phyloP scores from a whole-genome alignment of 116 monocot genomes.

The Phalaenopsis hybrid region DNA sequence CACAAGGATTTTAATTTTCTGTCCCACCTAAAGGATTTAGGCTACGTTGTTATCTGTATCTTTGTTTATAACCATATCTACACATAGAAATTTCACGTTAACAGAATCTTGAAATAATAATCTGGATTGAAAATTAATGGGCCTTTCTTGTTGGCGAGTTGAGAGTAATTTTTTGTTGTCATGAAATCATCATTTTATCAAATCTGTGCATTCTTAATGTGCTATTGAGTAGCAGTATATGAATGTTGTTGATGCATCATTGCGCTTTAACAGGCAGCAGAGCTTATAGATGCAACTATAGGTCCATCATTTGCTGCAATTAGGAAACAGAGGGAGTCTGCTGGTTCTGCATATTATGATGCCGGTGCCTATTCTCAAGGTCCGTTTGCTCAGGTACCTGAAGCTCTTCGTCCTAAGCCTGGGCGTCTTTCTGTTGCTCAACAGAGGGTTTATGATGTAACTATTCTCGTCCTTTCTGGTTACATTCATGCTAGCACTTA shows the following conservation, averaged over 20 bases:
- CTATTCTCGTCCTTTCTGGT: background rate
- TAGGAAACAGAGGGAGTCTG: conserved; percentile 67
- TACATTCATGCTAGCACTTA: background rate
- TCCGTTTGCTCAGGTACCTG: conserved; percentile 65
- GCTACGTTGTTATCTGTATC: background rate
- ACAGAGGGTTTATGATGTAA: conserved; percentile 84
- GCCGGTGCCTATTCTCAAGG: conserved; percentile 74
- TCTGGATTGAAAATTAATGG: background rate
- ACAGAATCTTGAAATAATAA: background rate
- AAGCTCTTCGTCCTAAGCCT: conserved; percentile 90
- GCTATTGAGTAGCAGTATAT: background rate
- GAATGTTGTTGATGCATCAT: background rate
- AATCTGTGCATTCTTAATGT: background rate
- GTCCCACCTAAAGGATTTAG: background rate
- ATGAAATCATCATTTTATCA: background rate
- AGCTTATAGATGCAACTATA: conserved; percentile 74
- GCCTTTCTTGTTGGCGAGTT: background rate
- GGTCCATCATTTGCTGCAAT: conserved; percentile 46
- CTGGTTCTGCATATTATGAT: conserved; percentile 74
- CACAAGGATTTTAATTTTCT: background rate
- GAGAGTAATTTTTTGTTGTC: background rate
- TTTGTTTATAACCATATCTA: background rate
- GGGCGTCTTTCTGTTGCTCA: conserved; percentile 69
- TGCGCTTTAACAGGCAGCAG: conserved; percentile 53
- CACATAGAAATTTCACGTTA: background rate